Evolutionary conservation across 345 rosid species (phyloP).

Genomic region (Salix brachista): DNA sequence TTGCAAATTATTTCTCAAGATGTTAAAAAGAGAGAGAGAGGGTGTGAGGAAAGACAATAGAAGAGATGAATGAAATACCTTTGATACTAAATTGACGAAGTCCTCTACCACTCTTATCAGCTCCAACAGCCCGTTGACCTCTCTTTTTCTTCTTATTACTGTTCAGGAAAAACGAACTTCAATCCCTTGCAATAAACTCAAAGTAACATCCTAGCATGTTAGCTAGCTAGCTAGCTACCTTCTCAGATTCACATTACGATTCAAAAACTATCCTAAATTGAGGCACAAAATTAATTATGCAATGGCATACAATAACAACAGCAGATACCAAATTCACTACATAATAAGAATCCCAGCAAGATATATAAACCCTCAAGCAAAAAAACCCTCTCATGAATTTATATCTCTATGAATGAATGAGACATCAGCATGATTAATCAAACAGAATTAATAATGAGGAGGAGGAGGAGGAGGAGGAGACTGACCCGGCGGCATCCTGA

Average conservation of each 20-base stretch:
- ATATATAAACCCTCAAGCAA: conserved; percentile 13
- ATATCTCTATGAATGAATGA: not conserved
- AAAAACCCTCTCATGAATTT: not conserved
- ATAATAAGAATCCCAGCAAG: not conserved
- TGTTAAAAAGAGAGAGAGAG: no score
- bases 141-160: conserved; percentile 86
- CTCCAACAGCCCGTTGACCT: conserved; percentile 80
- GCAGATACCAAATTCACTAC: not conserved
- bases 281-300: not conserved
- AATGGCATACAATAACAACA: not conserved
- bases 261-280: not conserved
- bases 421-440: conserved; percentile 10
- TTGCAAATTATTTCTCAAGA: not conserved
- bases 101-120: conserved; percentile 96
- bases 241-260: not conserved
- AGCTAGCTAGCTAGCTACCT: not conserved
- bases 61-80: conserved; percentile 45
- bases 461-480: not conserved
- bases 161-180: conserved; percentile 7
- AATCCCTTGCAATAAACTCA: not conserved
- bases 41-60: not conserved
- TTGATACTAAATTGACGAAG: conserved; percentile 99
- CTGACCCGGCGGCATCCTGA: conserved; percentile 65
- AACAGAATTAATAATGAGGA: not conserved
- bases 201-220: not conserved